Conservation (phyloP, 176 grass and related monocot species). For the Sorghum bicolor region DNA sequence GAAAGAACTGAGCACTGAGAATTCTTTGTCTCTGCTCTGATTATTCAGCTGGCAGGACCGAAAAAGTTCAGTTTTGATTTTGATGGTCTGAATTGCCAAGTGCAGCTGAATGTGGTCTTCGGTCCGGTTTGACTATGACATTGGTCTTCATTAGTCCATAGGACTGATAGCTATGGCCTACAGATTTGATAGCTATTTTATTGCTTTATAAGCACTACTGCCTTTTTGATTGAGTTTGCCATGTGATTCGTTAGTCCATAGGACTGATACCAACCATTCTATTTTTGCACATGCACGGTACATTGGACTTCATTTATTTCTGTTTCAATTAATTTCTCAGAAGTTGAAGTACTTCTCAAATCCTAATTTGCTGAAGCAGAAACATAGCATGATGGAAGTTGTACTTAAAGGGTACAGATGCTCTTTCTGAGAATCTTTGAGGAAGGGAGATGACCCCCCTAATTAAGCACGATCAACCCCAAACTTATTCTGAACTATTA, state of each 20-base stretch:
- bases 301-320: background rate
- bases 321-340: background rate
- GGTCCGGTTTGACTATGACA: background rate
- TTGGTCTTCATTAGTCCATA: background rate
- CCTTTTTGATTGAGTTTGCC: background rate
- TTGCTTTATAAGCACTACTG: too few relatives aligned
- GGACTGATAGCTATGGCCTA: background rate
- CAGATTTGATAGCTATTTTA: background rate
- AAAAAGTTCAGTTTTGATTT: background rate
- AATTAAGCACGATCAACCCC: background rate
- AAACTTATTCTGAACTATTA: background rate
- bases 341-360: background rate
- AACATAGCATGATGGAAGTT: background rate
- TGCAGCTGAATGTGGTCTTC: background rate
- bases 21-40: background rate
- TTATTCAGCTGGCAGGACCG: background rate
- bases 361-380: background rate
- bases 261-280: background rate
- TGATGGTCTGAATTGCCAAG: background rate
- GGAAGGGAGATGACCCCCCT: background rate
- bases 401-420: background rate
- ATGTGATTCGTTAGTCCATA: too few relatives aligned
- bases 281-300: background rate
- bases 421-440: background rate
- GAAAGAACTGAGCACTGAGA: background rate